Percentiles rank a stretch among this genome's conserved stretches.
Evolutionary conservation across 305 asterid genomes (phyloP).

Genomic region (Solanum hybrid): DNA sequence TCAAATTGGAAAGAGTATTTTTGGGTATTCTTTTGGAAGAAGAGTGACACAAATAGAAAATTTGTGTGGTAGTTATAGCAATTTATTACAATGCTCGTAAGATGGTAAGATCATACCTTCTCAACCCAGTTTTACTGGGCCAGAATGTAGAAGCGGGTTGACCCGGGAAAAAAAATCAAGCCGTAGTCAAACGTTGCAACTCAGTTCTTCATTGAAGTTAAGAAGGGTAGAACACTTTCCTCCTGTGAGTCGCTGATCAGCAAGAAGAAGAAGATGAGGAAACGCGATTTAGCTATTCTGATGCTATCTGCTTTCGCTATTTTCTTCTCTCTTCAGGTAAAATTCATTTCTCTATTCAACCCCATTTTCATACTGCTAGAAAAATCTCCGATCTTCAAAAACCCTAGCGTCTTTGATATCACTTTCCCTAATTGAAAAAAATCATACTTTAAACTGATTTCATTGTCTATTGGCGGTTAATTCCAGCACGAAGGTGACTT

Average conservation of each 20-base stretch:
- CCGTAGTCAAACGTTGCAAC: not conserved
- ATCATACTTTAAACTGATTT: not conserved
- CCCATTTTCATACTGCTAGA: not conserved
- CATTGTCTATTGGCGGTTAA: not conserved
- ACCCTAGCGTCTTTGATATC: conserved; percentile 2
- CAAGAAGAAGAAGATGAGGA: conserved; percentile 48
- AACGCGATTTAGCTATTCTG: conserved; percentile 86
- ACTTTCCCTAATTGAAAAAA: not conserved
- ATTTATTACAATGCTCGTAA: not conserved
- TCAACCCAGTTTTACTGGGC: not conserved
- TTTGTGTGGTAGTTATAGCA: not conserved
- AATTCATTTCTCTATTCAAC: not conserved
- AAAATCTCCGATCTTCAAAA: not conserved
- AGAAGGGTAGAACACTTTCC: not conserved
- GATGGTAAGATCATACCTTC: not conserved
- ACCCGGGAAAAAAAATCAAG: not conserved
- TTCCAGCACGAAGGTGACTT: conserved; percentile 90
- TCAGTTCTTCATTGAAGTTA: not conserved
- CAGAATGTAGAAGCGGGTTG: not conserved
- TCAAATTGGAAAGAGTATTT: not conserved
- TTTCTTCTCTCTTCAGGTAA: conserved; percentile 94
- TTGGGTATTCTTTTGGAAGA: not conserved
- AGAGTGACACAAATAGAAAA: not conserved
- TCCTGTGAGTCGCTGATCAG: not conserved
- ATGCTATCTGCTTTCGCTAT: conserved; percentile 96